Base-by-base conservation (phyloP, 306 rosid species). In the Lathyrus aphaca region DNA sequence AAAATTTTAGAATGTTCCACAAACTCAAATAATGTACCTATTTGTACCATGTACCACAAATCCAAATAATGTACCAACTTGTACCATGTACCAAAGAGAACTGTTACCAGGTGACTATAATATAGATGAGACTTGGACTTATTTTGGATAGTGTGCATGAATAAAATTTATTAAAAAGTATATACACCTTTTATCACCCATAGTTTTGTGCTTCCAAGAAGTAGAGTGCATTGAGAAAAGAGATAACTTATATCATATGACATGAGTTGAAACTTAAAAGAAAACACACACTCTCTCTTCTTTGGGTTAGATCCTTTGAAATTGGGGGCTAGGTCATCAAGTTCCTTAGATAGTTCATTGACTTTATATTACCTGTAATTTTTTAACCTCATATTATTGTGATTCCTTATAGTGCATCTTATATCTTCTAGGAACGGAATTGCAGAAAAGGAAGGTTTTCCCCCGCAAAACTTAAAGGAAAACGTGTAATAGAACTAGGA, bases 401-500 rank as follows among this genome's bases (percentile, higher is more conserved):
- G 17, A 69, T 69, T 70, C 21, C 72, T 3, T 21, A 21, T 4
- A 48, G 19, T 59, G 23, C 18, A 38, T 68, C 59, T 65, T 46
- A 2, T 15, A 12, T 67, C 68, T 71, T 79, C 44, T 82, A 93
- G 98, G 97, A 87, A 80, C 87, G 80, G 55, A 93, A 93, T 77
- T 85, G 91, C 79, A 84, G 98, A 81, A 90, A 79, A 80, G 98
- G 96, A 61, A 90, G 77, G 82, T 93, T 93, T 80, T 85, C 92
- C 81, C 89, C 86, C 0, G 83, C 90, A 45, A 90, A 90, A 81
- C 97, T 93, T 50, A 86, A 85, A 84, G 97, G 98, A 71, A 93
- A 93, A 68, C 96, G 95, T 38, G 92, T 88, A 66, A 68, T 93
- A 67, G 98, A 93, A 83, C 94, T 93, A 72, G 98, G 98, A 71